Evolutionary conservation across 2,329 filamentous ascomycete genomes (phyloP).

Genomic region (Atkinsonella texensis): DNA sequence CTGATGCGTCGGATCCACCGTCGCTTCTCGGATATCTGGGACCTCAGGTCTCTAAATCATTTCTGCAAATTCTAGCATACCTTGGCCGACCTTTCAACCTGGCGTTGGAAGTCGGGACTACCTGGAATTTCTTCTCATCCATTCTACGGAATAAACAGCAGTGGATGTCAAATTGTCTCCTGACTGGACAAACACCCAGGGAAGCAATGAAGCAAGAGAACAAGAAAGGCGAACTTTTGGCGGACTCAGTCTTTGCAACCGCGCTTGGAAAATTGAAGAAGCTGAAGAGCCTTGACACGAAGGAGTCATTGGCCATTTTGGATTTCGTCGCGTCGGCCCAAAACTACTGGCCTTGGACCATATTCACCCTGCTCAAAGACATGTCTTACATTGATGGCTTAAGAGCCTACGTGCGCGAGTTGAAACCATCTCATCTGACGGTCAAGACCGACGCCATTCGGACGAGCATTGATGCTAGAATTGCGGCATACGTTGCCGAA

Average conservation of each 20-base stretch:
- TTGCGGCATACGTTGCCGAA: constrained; percentile 76
- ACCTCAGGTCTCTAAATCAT: constrained; percentile 68
- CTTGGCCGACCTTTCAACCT: constrained; percentile 66
- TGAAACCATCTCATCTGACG: constrained; percentile 39
- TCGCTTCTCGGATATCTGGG: constrained; percentile 88
- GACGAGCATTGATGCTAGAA: constrained; percentile 51
- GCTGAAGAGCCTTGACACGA: constrained; percentile 51
- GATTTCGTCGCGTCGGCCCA: constrained; percentile 82
- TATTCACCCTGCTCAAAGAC: constrained; percentile 66
- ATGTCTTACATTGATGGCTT: constrained; percentile 60
- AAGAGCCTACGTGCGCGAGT: constrained; percentile 52
- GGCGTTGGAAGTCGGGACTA: constrained; percentile 48
- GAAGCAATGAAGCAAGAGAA: constrained; percentile 51
- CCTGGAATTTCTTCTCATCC: constrained; percentile 78
- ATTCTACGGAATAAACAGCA: constrained; percentile 85
- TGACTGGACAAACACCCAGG: constrained; percentile 77
- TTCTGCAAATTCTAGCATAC: constrained; percentile 65
- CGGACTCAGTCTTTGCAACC: constrained; percentile 57
- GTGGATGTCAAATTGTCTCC: constrained; percentile 87
- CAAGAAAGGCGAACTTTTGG: constrained; percentile 35
- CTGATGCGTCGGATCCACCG: constrained; percentile 62
- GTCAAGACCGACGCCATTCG: constrained; percentile 43
- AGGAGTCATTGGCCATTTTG: constrained; percentile 61
- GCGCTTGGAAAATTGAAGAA: constrained; percentile 60
- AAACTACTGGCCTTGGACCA: constrained; percentile 93